Evolutionary conservation across 2,329 filamentous ascomycete species (phyloP), one percentile per base, ranked within the genome.

Genomic region (Stenocarpella maydis): DNA sequence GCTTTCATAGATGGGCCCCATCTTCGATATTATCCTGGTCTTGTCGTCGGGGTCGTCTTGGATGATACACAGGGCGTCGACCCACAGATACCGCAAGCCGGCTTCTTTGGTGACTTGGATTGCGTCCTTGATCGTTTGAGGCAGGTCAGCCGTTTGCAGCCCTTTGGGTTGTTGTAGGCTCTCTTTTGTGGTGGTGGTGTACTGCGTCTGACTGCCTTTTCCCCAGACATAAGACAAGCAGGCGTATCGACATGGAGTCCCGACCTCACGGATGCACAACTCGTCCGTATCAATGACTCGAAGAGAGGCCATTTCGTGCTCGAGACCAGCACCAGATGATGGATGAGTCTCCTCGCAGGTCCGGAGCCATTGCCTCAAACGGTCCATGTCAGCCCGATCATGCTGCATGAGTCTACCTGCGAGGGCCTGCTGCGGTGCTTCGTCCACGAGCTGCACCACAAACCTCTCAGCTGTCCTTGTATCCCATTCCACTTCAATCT

Each of bases 41-140:
- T 45, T 60, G 19, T 70, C 68, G 2, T 28, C 52, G 2, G 50
- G n/a, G 10, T 70, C 58, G 3, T 66, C 68, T 19, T 70, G 69
- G 19, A 73, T 28, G 43, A 71, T 71, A 37, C 69, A 68, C 12
- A 73, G 54, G 12, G 70, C 65, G 24, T 72, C 70, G 15, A 72
- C 37, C 70, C 68, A 72, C 2, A 72, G 31, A 26, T 70, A 61
- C 10, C 55, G 39, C 7, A 60, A 21, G 19, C 55, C 55, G 0
- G 24, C 37, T 31, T 60, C 39, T 15, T 21, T 19, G 10, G 39
- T 60, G 10, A 28, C 17, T 17, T 45, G 43, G 17, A 60, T 45
- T 4, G 55, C 39, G 15, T 60, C 39, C 39, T 5, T 45, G 10
- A 60, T 60, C 5, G 55, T 60, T 26, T 21, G 55, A 9, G 55